Conservation (phyloP, 257 asterid species). For the Henckelia pumila region DNA sequence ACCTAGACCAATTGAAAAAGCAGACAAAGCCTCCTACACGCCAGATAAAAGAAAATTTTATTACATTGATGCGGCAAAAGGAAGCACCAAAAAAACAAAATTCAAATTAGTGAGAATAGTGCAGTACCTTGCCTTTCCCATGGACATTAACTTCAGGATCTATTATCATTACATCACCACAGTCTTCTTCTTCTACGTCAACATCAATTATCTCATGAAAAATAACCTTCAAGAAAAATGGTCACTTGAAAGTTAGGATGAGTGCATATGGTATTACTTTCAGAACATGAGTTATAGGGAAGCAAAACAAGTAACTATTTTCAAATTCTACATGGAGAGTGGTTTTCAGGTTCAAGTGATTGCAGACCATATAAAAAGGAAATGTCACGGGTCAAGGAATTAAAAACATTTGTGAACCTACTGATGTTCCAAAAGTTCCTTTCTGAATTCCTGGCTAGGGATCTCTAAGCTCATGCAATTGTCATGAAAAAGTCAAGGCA, state of each 20-base stretch:
- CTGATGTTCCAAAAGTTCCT: no score
- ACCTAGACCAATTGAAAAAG: conserved; percentile 33
- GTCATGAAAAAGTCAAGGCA: conserved; percentile 6
- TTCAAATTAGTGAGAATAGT: conserved; percentile 10
- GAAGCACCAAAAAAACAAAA: not conserved
- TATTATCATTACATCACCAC: conserved; percentile 33
- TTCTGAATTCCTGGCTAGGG: not conserved
- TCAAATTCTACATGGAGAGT: conserved; percentile 1
- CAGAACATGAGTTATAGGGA: conserved; percentile 8
- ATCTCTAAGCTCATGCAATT: not conserved
- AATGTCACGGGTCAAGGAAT: not conserved
- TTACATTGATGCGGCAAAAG: not conserved
- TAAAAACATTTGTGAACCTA: conserved; percentile 1
- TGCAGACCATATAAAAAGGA: not conserved
- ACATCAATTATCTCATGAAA: conserved; percentile 70
- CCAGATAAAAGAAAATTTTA: conserved; percentile 18
- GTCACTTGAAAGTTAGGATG: conserved; percentile 16
- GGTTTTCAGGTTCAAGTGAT: not conserved
- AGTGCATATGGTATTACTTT: not conserved
- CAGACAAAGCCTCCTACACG: conserved; percentile 42
- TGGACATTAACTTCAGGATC: conserved; percentile 36
- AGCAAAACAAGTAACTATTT: conserved; percentile 10
- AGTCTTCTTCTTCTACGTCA: conserved; percentile 74
- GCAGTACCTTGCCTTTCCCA: conserved; percentile 68
- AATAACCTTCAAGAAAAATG: conserved; percentile 45